Base-by-base conservation (phyloP, 2,329 filamentous ascomycete species). In the Xylaria sp. region DNA sequence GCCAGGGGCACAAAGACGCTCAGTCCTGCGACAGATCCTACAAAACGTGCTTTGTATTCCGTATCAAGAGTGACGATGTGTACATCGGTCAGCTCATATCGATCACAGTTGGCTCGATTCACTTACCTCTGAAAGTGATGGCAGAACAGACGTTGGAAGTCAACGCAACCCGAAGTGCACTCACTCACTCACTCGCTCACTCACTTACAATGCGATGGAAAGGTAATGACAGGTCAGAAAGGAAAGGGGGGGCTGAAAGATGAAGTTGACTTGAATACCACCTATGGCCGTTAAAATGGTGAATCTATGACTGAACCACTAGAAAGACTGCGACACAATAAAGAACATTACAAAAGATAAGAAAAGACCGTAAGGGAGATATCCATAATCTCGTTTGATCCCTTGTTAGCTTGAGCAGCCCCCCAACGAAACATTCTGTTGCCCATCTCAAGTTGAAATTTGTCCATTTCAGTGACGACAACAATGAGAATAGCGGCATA, bases 341-440 rank as follows among this genome's bases (percentile, higher is more conserved):
- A 68, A 68, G 61, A 70, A 70, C 67, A 70, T 70, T 70, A 70
- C 68, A 70, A 70, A 65, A 63, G 58, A 58, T 69, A 69, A 66
- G 66, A 70, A 71, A 70, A 66, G 67, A 68, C 69, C 67, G 65
- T 63, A 64, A 65, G 68, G 63, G 65, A 68, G 68, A 67, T 68
- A 63, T 67, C 67, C 66, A 66, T 64, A 59, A 62, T 59, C 57
- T 68, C 64, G 61, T 66, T 66, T 65, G 59, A 63, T 59, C 62
- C 61, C 61, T 63, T 65, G 65, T 62, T 62, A 55, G 60, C 63
- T 63, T 18, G 59, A 55, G 55, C 55, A 62, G 61, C 57, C 60
- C 62, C 61, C 66, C 64, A 59, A 65, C 63, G 46, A 65, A 67
- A 62, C 63, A 66, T 64, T 68, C 64, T 67, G 65, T 67, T 64